Percentiles rank a stretch among this genome's conserved stretches.
Evolutionary conservation across 2,329 filamentous ascomycete species (phyloP).

Genomic region (Seiridium unicorne): DNA sequence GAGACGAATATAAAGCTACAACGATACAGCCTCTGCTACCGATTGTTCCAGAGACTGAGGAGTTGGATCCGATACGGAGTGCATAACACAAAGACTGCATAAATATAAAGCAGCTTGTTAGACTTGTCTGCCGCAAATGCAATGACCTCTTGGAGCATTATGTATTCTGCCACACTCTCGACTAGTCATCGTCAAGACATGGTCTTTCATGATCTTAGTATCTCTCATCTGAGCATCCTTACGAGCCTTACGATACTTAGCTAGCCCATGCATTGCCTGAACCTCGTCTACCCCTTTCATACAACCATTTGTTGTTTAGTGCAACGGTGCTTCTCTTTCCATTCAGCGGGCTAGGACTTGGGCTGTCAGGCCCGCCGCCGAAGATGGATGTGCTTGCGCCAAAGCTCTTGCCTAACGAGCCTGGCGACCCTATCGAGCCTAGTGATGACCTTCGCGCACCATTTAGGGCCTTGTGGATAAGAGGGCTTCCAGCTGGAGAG

Average conservation of each 20-base stretch:
- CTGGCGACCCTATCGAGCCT: constrained; percentile 51
- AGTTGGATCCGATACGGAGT: too few species aligned
- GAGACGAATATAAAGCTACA: too few species aligned
- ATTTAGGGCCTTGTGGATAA: constrained; percentile 67
- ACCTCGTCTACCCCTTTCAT: constrained; percentile 72
- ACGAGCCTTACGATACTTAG: not conserved
- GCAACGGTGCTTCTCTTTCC: constrained; percentile 72
- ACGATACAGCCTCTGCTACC: too few species aligned
- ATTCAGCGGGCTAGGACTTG: constrained; percentile 61
- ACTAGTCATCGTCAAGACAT: too few species aligned
- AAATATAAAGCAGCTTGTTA: too few species aligned
- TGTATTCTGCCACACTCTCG: too few species aligned
- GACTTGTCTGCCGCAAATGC: too few species aligned
- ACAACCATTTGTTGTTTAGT: constrained; percentile 92
- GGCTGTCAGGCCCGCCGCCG: constrained; percentile 55
- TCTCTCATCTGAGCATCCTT: not conserved
- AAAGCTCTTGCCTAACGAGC: constrained; percentile 59
- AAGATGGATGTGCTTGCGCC: constrained; percentile 45
- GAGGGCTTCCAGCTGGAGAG: constrained; percentile 44
- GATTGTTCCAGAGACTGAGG: too few species aligned
- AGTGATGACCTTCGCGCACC: constrained; percentile 61
- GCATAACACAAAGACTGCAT: too few species aligned
- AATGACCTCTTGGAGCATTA: too few species aligned
- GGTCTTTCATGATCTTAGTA: not conserved
- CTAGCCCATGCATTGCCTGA: constrained; percentile 39